Conservation (phyloP, 768 basidiomycete species). For the Boletus rufocinnamomeus region DNA sequence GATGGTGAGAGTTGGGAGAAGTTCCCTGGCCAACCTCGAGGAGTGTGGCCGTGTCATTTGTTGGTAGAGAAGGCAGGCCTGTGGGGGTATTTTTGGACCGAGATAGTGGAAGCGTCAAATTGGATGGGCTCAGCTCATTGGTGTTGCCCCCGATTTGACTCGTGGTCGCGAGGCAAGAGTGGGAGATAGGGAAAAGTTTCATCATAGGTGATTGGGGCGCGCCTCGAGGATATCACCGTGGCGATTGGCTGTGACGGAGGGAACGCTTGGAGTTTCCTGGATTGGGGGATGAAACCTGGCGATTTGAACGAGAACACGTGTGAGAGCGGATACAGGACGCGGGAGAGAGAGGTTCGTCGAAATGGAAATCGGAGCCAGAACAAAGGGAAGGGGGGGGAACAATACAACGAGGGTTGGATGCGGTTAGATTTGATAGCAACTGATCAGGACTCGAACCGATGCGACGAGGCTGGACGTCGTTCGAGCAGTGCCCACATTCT, state of each 20-base stretch:
- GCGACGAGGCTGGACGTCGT: not conserved
- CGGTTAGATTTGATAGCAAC: conserved; percentile 1
- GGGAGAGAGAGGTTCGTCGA: not conserved
- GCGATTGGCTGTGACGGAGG: not conserved
- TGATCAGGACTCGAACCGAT: too few relatives aligned
- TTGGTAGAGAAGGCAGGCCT: not conserved
- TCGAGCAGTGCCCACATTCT: not conserved
- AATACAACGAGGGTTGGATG: not conserved
- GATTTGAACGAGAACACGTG: not conserved
- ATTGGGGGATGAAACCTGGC: not conserved
- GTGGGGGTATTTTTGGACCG: conserved; percentile 3
- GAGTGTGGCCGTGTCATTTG: not conserved
- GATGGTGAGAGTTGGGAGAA: not conserved
- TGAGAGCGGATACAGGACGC: not conserved
- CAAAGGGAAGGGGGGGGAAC: not conserved
- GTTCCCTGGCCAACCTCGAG: conserved; percentile 1
- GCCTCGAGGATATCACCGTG: conserved; percentile 7
- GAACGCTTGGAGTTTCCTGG: too few relatives aligned
- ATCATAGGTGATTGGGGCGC: not conserved
- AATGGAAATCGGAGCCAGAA: too few relatives aligned
- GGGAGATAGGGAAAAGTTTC: not conserved
- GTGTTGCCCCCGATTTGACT: conserved; percentile 6
- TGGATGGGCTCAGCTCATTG: conserved; percentile 3
- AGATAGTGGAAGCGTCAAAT: conserved; percentile 2
- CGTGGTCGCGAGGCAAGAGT: conserved; percentile 6